phyloP scores from a whole-genome alignment of 129 eudicot genomes.

The sunflower (Helianthus annuus) region DNA sequence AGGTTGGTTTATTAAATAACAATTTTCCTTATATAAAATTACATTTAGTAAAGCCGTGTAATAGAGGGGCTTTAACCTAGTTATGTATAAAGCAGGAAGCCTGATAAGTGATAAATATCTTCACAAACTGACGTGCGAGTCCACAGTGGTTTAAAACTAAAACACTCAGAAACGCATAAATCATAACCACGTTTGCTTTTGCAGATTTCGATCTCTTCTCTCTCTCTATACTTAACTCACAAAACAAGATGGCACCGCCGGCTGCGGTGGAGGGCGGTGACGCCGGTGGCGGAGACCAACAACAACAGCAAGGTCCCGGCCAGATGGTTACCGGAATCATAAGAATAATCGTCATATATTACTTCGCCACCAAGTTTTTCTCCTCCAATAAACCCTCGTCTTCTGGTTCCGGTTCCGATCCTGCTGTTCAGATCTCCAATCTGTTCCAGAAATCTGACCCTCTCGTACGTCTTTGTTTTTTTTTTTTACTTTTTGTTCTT shows the following conservation, averaged over 20 bases:
- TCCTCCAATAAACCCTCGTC: conserved; percentile 43
- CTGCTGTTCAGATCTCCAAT: conserved; percentile 80
- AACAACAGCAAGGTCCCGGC: conserved; percentile 56
- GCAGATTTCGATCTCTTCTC: no score
- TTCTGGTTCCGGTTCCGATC: conserved; percentile 35
- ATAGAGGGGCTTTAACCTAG: no score
- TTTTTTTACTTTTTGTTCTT: no score
- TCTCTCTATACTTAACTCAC: no score
- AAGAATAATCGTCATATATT: conserved; percentile 52
- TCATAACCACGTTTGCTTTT: background rate
- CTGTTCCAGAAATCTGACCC: conserved; percentile 72
- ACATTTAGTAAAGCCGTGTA: no score
- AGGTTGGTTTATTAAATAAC: no score
- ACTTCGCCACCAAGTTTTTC: conserved; percentile 83
- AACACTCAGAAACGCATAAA: no score
- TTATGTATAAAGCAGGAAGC: no score
- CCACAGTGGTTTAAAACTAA: no score
- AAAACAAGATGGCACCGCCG: conserved; percentile 85
- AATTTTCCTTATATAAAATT: no score
- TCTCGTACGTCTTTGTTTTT: conserved; percentile 42
- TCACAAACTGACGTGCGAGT: no score
- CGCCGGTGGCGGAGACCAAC: conserved; percentile 38
- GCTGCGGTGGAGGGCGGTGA: conserved; percentile 54
- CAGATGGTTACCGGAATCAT: conserved; percentile 38
- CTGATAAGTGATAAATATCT: no score